Evolutionary conservation across 805 yeast species (phyloP), one percentile per base, ranked within the genome.

Genomic region (Jamesozyma piceae): DNA sequence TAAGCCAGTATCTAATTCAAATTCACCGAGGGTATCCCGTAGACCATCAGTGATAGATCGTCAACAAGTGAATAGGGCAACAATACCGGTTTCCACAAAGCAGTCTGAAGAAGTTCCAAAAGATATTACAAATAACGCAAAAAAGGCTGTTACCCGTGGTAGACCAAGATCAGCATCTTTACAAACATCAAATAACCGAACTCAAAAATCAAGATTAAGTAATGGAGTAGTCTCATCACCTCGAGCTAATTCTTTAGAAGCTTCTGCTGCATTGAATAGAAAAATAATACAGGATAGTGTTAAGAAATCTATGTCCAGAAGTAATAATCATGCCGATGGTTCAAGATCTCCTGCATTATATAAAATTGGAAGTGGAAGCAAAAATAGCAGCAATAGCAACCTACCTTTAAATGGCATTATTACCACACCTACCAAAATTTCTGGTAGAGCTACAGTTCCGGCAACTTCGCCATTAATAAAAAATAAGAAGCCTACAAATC

Each of bases 161-260:
- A 49, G 64, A 33, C 53, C 57, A 21, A 53, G 66, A 38, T 60
- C 67, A 8, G 51, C 64, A 1, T 63, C 67, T 3, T 48, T 62
- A 22, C 65, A 62, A 43, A 49, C 64, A 4, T 42, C 53, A 24
- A 43, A 42, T 32, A 39, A 38, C 15, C 20, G 31, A 26, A 20
- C 21, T 34, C 24, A 22, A 35, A 36, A 33, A 36, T n/a, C 20
- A 29, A n/a, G 18, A 9, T 18, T 28, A 38, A 32, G 34, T 33
- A n/a, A 20, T 21, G 32, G 33, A 18, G 30, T 37, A 13, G 29
- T 21, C 6, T 37, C 32, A 15, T 45, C 45, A 3, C 45, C 49
- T 18, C 52, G 64, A n/a, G 51, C 64, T 3, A 60, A 58, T 45
- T 61, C 65, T 1, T 45, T 61, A 30, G 58, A 60, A 35, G 52